These are phyloP conservation scores for Staphylotrichum tortipilum DNA, from an alignment of 495 filamentous ascomycete genomes.

Conservation along the genomic window DNA sequence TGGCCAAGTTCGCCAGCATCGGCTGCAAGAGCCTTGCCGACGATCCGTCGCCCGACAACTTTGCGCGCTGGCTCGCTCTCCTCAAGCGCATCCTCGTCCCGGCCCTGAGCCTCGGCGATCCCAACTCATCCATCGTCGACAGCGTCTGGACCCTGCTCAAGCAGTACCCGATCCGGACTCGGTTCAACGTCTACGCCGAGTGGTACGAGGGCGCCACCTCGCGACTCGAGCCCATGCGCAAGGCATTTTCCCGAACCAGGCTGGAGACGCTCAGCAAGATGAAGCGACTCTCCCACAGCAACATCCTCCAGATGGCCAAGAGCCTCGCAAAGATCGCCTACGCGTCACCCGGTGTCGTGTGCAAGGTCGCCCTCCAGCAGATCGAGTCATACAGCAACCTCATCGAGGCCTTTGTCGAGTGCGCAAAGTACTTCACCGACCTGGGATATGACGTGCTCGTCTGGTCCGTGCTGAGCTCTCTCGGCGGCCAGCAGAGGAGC, in stretches of 20 bases:
- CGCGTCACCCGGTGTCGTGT: slow-evolving; percentile 82
- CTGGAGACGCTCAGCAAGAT: slow-evolving; percentile 72
- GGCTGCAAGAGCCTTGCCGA: slow-evolving; percentile 62
- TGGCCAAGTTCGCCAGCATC: slow-evolving; percentile 73
- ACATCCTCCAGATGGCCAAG: slow-evolving; percentile 75
- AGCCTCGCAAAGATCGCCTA: slow-evolving; percentile 79
- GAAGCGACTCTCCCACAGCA: slow-evolving; percentile 77
- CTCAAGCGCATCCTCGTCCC: slow-evolving; percentile 77
- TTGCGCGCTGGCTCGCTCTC: slow-evolving; percentile 66
- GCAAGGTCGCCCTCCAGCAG: slow-evolving; percentile 73
- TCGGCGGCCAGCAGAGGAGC: slow-evolving; percentile 65
- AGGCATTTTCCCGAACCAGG: slow-evolving; percentile 65
- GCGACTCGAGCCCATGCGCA: slow-evolving; percentile 65
- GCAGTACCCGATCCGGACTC: slow-evolving; percentile 60
- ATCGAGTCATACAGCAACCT: slow-evolving; percentile 90
- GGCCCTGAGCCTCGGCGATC: slow-evolving; percentile 68
- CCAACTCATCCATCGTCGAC: slow-evolving; percentile 73
- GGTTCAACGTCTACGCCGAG: slow-evolving; percentile 88
- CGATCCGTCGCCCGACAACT: slow-evolving; percentile 61
- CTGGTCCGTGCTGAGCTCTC: slow-evolving; percentile 73
- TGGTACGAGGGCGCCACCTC: slow-evolving; percentile 77
- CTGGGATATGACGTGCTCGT: slow-evolving; percentile 88
- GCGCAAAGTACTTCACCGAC: slow-evolving; percentile 83
- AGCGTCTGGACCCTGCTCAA: slow-evolving; percentile 78
- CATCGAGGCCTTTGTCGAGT: slow-evolving; percentile 86